Evolutionary conservation across 139 green algal species (phyloP).

Genomic region (Raphidocelis subcapitata): DNA sequence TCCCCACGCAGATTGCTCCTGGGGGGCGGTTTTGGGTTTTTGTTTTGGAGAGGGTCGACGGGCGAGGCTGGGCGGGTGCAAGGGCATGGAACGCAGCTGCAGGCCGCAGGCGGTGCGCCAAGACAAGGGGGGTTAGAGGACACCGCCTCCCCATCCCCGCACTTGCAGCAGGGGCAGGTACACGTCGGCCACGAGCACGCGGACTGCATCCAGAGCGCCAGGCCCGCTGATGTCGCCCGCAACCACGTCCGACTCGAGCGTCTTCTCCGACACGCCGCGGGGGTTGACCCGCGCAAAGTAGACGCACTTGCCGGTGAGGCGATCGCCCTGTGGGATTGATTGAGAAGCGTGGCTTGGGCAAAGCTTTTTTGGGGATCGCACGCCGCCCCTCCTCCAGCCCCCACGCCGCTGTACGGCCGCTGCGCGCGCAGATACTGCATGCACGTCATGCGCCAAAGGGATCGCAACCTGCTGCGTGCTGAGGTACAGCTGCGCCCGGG

Average conservation of each 20-base stretch:
- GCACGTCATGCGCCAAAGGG: too few species aligned
- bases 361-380: not conserved
- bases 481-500: conserved; percentile 40
- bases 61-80: not conserved
- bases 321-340: conserved; percentile 48
- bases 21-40: conserved; percentile 33
- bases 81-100: too few species aligned
- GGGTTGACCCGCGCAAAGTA: conserved; percentile 67
- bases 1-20: conserved; percentile 55
- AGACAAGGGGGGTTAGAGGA: too few species aligned
- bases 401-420: not conserved
- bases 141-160: too few species aligned
- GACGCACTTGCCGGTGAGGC: conserved; percentile 57
- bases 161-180: conserved; percentile 80
- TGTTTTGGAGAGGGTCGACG: not conserved
- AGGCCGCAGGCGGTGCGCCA: too few species aligned
- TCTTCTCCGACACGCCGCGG: conserved; percentile 72
- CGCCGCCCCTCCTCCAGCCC: too few species aligned
- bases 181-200: conserved; percentile 71
- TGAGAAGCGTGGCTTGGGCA: not conserved
- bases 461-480: conserved; percentile 27
- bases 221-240: conserved; percentile 23
- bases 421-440: not conserved
- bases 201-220: conserved; percentile 71
- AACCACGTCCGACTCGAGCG: conserved; percentile 54